Base-by-base conservation (phyloP, 495 filamentous ascomycete species). In the Wilcoxina mikolae region DNA sequence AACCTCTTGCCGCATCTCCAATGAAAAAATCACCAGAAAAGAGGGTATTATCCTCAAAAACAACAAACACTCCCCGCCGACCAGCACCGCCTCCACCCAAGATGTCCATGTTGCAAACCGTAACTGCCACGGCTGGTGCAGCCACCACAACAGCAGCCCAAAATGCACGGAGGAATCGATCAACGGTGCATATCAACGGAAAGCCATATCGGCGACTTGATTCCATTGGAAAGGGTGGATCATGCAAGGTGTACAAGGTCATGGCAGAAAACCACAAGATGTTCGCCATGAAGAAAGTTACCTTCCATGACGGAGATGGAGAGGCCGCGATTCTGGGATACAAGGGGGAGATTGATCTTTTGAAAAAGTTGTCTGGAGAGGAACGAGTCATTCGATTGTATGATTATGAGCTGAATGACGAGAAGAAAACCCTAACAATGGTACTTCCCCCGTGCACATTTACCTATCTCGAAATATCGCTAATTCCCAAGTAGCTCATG, bases 211-310 rank as follows among this genome's bases (percentile, higher is more conserved):
- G 84, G 15, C 78, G 87, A 22, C 75, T 96, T 51, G 90, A 94
- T 65, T 84, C 81, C 53, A 83, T 98, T 51, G 91, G 93, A 2
- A 81, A 87, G 39, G 91, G 91, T 53, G 91, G 91, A 22, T 94
- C 85, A 56, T 84, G 84, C 27, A 84, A 89, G 59, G 91, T 98
- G 0, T 98, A 95, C 65, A 84, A 89, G 39, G 91, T 98, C 4
- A 93, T 94, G 76, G 90, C 91, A 0, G 93, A 96, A 62, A 96
- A 91, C 65, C 87, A 81, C 57, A 93, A 88, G 68, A 84, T 91
- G 65, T 87, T 95, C 62, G 91, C 91, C 1, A 70, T 98, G 53
- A 98, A 98, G 70, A 76, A 86, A 41, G 91, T 96, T 3, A 86
- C 88, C 2, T 74, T 96, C 15, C 86, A 94, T 59, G 84, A 87